A percentile compares a stretch with the other conserved stretches of the same genome.
Conservation (phyloP, 1,284 basidiomycete genomes). For the Hemileia vastatrix region DNA sequence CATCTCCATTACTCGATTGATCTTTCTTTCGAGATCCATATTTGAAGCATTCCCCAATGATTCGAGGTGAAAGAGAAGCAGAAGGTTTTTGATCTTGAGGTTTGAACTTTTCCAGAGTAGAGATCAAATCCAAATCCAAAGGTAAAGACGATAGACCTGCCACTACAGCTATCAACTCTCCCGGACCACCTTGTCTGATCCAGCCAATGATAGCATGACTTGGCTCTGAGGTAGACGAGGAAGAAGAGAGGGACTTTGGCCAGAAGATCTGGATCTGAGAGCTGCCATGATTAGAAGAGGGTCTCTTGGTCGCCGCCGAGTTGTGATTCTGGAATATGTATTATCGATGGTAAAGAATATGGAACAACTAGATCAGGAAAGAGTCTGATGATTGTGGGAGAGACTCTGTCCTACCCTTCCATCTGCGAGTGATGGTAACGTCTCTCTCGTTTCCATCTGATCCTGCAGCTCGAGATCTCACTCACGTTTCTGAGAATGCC, state of each 20-base stretch:
- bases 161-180: background rate
- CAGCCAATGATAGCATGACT: background rate
- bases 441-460: no score
- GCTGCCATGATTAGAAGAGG: background rate
- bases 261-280: background rate
- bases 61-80: background rate
- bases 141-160: background rate
- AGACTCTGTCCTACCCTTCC: no score
- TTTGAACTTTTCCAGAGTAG: background rate
- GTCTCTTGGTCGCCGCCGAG: no score
- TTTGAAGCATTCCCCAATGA: background rate
- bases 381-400: no score
- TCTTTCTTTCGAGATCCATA: background rate
- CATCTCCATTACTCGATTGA: no score
- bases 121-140: background rate
- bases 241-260: background rate
- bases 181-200: background rate
- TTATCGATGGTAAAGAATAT: no score
- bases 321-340: no score
- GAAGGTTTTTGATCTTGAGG: background rate
- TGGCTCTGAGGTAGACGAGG: background rate
- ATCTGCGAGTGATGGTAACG: no score
- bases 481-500: no score
- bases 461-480: no score
- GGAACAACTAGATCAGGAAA: no score